A percentile compares a stretch with the other conserved stretches of the same genome.
Evolutionary conservation across 2,329 filamentous ascomycete species (phyloP).

Genomic region (Endoconidiophora polonica): DNA sequence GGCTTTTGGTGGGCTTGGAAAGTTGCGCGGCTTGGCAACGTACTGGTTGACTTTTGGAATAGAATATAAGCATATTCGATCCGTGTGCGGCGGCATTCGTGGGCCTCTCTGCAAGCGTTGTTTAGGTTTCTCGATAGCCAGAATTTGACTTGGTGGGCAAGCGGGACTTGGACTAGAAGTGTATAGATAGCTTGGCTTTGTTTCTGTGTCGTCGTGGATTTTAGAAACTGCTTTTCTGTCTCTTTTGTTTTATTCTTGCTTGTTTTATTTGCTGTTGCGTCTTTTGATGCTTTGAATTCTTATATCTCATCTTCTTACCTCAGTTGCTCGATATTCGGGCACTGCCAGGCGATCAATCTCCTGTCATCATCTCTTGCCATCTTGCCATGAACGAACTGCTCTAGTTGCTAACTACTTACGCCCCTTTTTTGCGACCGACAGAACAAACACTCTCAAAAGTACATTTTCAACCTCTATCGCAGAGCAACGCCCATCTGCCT

Average conservation of each 20-base stretch:
- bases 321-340: not conserved
- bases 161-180: no score
- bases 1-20: no score
- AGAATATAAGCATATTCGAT: no score
- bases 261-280: conserved; percentile 1
- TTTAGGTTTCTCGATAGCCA: not conserved
- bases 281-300: conserved; percentile 2
- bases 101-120: conserved; percentile 7
- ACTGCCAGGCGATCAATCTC: not conserved
- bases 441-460: no score
- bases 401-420: not conserved
- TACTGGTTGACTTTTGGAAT: no score
- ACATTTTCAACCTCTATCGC: no score
- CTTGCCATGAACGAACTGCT: not conserved
- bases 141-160: no score
- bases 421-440: not conserved
- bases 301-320: conserved; percentile 2
- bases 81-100: not conserved
- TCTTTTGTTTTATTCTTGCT: conserved; percentile 1
- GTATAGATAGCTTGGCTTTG: not conserved
- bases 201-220: not conserved
- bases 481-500: not conserved
- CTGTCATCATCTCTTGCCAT: not conserved
- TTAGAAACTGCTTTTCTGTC: not conserved
- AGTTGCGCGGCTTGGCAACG: no score